Base-by-base conservation (phyloP, 2,329 filamentous ascomycete species). In the Fusarium nygamai region DNA sequence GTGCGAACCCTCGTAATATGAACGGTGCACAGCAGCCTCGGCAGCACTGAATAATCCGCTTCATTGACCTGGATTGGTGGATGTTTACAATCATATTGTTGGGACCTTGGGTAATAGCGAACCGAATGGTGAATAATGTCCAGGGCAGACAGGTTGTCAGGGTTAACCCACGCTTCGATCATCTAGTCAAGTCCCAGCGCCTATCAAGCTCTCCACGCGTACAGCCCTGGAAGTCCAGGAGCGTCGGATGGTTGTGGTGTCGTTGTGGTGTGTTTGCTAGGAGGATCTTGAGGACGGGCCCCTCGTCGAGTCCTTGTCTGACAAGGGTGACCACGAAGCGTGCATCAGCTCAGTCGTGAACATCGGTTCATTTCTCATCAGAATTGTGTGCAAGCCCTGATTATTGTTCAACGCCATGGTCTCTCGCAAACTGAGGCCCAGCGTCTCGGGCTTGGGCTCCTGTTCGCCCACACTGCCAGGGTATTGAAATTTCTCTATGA, bases 171-270 rank as follows among this genome's bases (percentile, higher is more conserved):
- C 67, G 66, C 59, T 68, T 71, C 69, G 54, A 33, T 50, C 57
- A 62, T 68, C 46, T 57, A 61, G 61, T 57, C 33, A 36, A 61
- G 36, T 44, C 56, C 48, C 53, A 68, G 65, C 63, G 48, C 53
- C 47, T 67, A 51, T 69, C 61, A 70, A 38, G 39, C 60, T 50
- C 50, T 62, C 68, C 60, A 72, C 46, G 61, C 47, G 47, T 64
- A 56, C 63, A 73, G 61, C 53, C 60, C 44, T 63, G 61, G 34
- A 61, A 50, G 46, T 44, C 62, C 67, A 67, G 71, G 62, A 64
- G 70, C 65, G 73, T 78, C 75, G 67, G 72, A 77, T 67, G 76
- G 71, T 73, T 56, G 71, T 78, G 76, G 76, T 78, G 76, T 78
- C 73, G 76, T 61, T 60, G 71, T 78, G 76, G 76, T 78, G 75